Evolutionary conservation across 306 rosid genomes (phyloP), one percentile per base, ranked within the genome.

Genomic region (Carpinus viminea): DNA sequence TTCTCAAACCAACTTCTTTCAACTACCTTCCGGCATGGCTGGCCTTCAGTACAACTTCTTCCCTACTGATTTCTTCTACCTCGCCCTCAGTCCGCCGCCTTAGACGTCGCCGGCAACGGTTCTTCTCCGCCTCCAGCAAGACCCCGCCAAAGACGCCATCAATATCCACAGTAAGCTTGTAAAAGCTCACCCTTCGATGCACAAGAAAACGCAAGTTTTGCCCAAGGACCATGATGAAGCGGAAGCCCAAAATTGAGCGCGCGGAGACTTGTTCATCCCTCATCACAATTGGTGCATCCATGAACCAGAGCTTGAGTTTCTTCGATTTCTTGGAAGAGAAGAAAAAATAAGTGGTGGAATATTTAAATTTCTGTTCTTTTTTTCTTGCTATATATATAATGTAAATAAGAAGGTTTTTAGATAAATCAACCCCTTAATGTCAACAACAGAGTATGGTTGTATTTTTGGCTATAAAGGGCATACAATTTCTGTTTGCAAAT

Each of bases 1-100:
- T 2, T 2, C 34, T 2, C 34, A 31, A 31, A 31, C 34, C 34
- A 31, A 31, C 34, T 31, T 31, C 34, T 31, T 31, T 31, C 34
- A 31, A 31, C 34, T 1, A 31, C 34, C 3, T 31, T 31, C 34
- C 34, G 20, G 24, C 56, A 75, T 80, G 84, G 84, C 80, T 47
- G 84, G 84, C 28, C 84, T 80, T 59, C 80, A 80, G 47, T 75
- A 80, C 80, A 80, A 80, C 56, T 80, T 80, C 79, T 80, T 75
- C 72, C 80, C 84, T 2, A 80, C 76, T 11, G 79, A 74, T 57
- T 74, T 80, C 31, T 52, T 68, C 18, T 80, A 80, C 71, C 83
- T 56, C 45, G 57, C 1, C 52, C 72, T 18, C 61, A 79, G 31
- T 61, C 82, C 4, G 51, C 20, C 26, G 45, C 52, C 34, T n/a